Conservation (phyloP, 2,329 filamentous ascomycete genomes). For the Clonostachys rhizophaga region DNA sequence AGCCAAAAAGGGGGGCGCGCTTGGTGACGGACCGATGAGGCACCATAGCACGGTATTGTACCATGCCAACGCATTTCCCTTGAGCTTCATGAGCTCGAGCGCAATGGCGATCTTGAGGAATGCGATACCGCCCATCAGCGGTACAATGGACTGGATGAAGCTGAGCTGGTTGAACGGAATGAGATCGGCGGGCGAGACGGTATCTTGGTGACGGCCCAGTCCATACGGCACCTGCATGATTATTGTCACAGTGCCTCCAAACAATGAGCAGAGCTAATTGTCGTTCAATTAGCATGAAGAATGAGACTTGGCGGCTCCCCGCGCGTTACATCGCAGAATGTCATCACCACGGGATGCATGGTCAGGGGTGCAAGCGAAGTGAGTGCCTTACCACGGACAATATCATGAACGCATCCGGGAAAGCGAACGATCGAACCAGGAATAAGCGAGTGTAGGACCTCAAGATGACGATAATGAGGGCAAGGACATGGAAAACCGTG, state of each 20-base stretch:
- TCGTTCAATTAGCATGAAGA: not conserved
- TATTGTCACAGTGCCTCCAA: conserved; percentile 23
- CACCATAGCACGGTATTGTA: conserved; percentile 15
- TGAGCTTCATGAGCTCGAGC: conserved; percentile 12
- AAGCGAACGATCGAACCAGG: conserved; percentile 13
- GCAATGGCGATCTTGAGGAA: conserved; percentile 15
- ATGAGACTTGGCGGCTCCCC: too few relatives aligned
- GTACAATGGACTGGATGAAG: conserved; percentile 39
- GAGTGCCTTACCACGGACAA: conserved; percentile 11
- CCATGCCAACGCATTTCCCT: conserved; percentile 10
- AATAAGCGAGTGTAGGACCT: conserved; percentile 10
- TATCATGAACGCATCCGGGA: conserved; percentile 19
- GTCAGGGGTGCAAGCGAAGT: not conserved
- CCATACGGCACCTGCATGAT: conserved; percentile 35
- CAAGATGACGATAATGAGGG: conserved; percentile 8
- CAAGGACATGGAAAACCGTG: conserved; percentile 12
- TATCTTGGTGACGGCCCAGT: conserved; percentile 35
- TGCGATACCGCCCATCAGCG: conserved; percentile 18
- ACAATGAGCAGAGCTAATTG: conserved; percentile 16
- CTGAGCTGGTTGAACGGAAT: conserved; percentile 30
- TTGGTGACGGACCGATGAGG: not conserved
- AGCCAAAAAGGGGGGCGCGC: too few relatives aligned
- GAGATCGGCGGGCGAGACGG: conserved; percentile 23
- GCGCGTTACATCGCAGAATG: too few relatives aligned
- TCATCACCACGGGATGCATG: too few relatives aligned